Conservation (phyloP, 2,329 filamentous ascomycete species). For the Penicillium frequentans region DNA sequence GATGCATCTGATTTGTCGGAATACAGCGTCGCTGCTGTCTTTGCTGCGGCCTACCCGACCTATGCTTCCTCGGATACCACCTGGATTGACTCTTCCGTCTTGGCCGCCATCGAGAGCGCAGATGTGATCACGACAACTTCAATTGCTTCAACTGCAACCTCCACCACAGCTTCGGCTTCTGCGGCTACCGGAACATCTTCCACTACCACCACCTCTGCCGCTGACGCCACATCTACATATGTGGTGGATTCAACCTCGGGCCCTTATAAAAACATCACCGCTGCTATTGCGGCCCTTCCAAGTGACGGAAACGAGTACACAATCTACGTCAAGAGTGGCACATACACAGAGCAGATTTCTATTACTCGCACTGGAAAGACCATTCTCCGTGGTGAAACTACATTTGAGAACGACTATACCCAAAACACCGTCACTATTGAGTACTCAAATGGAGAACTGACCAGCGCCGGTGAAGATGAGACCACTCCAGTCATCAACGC, state of each 20-base stretch:
- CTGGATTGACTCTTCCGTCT: constrained; percentile 41
- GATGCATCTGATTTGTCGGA: constrained; percentile 35
- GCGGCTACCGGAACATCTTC: background rate
- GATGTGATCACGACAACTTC: constrained; percentile 25
- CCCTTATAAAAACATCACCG: constrained; percentile 44
- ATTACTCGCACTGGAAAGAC: constrained; percentile 44
- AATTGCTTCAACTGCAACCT: background rate
- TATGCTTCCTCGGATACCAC: constrained; percentile 33
- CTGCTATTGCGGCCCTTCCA: constrained; percentile 47
- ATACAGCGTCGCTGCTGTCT: constrained; percentile 38
- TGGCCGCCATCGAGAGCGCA: constrained; percentile 34
- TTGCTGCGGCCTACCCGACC: constrained; percentile 34
- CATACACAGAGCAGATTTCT: constrained; percentile 44
- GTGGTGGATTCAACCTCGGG: constrained; percentile 23
- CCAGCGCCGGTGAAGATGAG: constrained; percentile 44
- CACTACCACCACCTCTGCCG: background rate
- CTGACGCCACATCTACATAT: background rate
- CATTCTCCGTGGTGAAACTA: constrained; percentile 36
- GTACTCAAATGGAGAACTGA: constrained; percentile 40
- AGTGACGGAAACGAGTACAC: constrained; percentile 42
- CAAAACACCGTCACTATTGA: constrained; percentile 40
- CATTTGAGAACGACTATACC: constrained; percentile 36
- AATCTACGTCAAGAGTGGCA: constrained; percentile 43
- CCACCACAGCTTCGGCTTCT: background rate
- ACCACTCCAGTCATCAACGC: constrained; percentile 47